A percentile compares a stretch with the other conserved stretches of the same genome.
These are phyloP conservation scores for Calonectria naviculata DNA, from an alignment of 2,329 filamentous ascomycete genomes.

Conservation along the genomic window DNA sequence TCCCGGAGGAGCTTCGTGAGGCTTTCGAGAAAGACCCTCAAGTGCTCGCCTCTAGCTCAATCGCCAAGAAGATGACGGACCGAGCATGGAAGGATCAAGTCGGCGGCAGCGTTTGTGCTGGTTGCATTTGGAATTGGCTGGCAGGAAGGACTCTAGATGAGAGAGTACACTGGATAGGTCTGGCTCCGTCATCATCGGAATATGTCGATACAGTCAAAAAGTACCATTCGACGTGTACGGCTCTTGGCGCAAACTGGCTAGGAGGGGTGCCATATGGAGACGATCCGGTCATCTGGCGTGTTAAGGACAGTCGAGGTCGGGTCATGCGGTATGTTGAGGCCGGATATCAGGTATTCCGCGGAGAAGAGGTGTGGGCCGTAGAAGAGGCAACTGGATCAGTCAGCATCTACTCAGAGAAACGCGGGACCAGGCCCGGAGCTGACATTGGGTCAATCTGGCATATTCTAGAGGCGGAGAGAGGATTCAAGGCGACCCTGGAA, in stretches of 20 bases:
- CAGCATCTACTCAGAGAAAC: background rate
- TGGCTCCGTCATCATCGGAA: background rate
- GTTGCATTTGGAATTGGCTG: constrained; percentile 13
- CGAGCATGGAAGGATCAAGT: background rate
- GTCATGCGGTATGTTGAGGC: background rate
- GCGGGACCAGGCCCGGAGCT: background rate
- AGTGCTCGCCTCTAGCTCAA: background rate
- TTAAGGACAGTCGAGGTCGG: background rate
- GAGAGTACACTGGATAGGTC: background rate
- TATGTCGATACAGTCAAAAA: constrained; percentile 5
- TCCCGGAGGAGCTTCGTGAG: background rate
- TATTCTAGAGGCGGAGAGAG: constrained; percentile 6
- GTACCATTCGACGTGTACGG: constrained; percentile 5
- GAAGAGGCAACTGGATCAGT: background rate
- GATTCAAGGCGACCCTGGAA: background rate
- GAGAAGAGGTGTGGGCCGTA: background rate
- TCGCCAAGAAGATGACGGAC: background rate
- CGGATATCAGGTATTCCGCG: background rate
- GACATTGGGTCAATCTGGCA: constrained; percentile 9
- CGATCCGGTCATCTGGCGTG: constrained; percentile 9
- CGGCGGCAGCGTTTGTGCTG: constrained; percentile 5
- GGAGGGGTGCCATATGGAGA: constrained; percentile 14
- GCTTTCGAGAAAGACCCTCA: background rate
- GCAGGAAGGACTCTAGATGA: background rate
- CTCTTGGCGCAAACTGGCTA: constrained; percentile 10